Base-by-base conservation (phyloP, 116 monocot species). In the Dioscorea cayenensis region DNA sequence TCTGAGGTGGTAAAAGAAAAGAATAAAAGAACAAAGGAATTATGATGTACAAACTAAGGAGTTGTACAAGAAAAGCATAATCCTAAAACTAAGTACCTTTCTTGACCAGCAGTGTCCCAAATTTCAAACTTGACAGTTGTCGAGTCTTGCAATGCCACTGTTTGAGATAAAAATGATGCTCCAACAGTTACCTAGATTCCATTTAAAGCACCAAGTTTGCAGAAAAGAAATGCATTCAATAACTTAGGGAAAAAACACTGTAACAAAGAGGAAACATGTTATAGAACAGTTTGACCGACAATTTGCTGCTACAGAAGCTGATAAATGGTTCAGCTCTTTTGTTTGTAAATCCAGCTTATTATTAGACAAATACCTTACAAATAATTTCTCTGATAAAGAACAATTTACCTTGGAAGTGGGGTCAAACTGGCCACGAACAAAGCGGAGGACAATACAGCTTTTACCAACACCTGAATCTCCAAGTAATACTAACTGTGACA, bases 381-480 rank as follows among this genome's bases (percentile, higher is more conserved):
- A 2, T n/a, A 18, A 55, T 55, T 55, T 55, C 55, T 55, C 55
- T 5, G 62, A 62, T 51, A 11, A 0, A 69, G 18, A 66, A 51
- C 36, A 22, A 11, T 66, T 76, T 83, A 95, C 95, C 95, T 95
- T 95, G 2, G 95, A 95, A 17, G 92, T 89, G 19, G 95, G 92
- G 59, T 95, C 95, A 82, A 92, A 95, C 67, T 95, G 95, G 60
- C 95, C 95, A 76, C 92, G 92, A 76, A 95, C 95, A 84, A 95
- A 95, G 4, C 95, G 95, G 66, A 95, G 95, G 70, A 95, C 95
- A 66, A 95, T 95, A 78, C 95, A 95, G 73, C 92, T 92, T 82
- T 95, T 95, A 75, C 95, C 95, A 68, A 95, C 95, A 74, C 95
- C 95, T 49, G 95, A 95, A 84, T 92, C 95, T 14, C 95, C 95